Conservation (phyloP, 169 alveolate species). For the Plasmodium falciparum region DNA sequence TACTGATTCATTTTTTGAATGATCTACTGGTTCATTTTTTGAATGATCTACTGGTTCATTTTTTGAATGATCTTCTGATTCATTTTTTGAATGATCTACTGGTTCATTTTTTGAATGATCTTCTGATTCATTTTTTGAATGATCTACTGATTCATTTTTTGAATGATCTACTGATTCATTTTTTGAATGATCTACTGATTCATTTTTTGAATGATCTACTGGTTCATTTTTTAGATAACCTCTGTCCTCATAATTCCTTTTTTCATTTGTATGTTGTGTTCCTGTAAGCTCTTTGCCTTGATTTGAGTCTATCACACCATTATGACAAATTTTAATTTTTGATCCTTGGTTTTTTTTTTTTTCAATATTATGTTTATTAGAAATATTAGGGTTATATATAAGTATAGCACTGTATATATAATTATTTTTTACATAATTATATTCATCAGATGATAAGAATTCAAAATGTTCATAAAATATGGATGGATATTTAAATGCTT, state of each 20-base stretch:
- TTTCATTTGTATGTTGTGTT: background rate
- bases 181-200: background rate
- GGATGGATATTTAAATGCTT: conserved; percentile 37
- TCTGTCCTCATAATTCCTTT: background rate
- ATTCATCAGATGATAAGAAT: conserved; percentile 37
- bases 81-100: background rate
- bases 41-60: too few species aligned
- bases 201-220: too few species aligned
- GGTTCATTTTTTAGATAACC: too few species aligned
- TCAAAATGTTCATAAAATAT: conserved; percentile 57
- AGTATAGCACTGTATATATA: conserved; percentile 64
- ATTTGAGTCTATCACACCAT: background rate
- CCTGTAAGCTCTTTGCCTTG: background rate
- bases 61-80: too few species aligned
- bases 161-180: background rate
- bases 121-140: background rate
- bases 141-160: background rate
- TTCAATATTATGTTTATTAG: background rate
- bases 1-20: background rate
- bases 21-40: background rate
- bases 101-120: background rate
- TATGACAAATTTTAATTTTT: too few species aligned
- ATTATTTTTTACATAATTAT: conserved; percentile 44
- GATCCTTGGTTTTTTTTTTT: background rate
- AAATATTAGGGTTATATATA: conserved; percentile 38